phyloP scores from a whole-genome alignment of 148 eudicot genomes.

The Suaeda aralocaspica region DNA sequence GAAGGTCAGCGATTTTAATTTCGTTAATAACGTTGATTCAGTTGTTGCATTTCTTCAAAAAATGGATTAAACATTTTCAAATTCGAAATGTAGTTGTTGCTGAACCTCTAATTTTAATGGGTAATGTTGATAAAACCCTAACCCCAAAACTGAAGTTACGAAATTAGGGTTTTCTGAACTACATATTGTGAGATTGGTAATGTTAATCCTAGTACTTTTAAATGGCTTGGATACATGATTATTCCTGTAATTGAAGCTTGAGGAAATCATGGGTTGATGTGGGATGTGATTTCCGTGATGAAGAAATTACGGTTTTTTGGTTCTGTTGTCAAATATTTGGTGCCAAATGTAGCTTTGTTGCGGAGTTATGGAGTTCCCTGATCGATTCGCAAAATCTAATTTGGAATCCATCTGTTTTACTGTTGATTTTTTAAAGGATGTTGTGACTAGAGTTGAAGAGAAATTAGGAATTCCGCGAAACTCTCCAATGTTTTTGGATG shows the following conservation, averaged over 20 bases:
- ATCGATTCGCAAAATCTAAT: constrained; percentile 11
- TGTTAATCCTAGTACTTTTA: neutral
- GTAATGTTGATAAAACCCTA: neutral
- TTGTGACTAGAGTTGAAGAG: constrained; percentile 17
- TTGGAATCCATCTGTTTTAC: neutral
- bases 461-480: constrained; percentile 22
- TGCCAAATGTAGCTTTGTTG: constrained; percentile 10
- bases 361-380: neutral
- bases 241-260: constrained; percentile 10
- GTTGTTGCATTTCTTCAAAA: constrained; percentile 24
- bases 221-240: neutral
- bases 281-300: neutral
- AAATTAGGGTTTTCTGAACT: constrained; percentile 24
- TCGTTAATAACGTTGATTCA: constrained; percentile 23
- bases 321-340: constrained; percentile 8
- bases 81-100: constrained; percentile 23
- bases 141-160: constrained; percentile 32
- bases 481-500: neutral
- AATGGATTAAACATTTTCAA: constrained; percentile 27
- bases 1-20: constrained; percentile 22
- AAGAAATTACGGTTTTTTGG: neutral
- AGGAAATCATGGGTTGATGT: constrained; percentile 14
- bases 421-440: constrained; percentile 1
- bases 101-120: constrained; percentile 20
- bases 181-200: neutral